Evolutionary conservation across 2,329 filamentous ascomycete genomes (phyloP).

Genomic region (Fusarium luffae): DNA sequence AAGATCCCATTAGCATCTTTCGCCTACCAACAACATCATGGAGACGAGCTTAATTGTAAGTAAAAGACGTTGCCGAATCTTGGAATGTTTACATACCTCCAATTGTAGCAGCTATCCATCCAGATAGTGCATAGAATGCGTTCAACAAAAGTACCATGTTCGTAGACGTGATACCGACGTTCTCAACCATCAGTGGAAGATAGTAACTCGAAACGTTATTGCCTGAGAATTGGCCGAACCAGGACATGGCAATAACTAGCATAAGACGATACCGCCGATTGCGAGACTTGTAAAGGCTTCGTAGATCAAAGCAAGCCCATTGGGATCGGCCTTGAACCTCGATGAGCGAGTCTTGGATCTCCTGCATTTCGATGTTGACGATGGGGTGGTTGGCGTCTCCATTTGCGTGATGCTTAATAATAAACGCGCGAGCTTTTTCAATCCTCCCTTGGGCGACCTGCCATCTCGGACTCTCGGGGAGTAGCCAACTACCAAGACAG

Average conservation of each 20-base stretch:
- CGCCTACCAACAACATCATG: constrained; percentile 10
- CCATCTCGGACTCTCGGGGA: constrained; percentile 73
- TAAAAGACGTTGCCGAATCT: too few species aligned
- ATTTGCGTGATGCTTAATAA: constrained; percentile 15
- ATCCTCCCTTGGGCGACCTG: constrained; percentile 3
- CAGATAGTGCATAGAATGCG: constrained; percentile 6
- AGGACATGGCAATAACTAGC: constrained; percentile 12
- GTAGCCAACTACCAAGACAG: constrained; percentile 53
- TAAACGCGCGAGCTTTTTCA: background rate
- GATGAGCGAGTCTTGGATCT: background rate
- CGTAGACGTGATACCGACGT: constrained; percentile 3
- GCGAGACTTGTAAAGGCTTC: constrained; percentile 1
- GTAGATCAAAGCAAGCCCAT: constrained; percentile 15
- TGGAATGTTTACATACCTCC: too few species aligned
- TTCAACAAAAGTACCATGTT: constrained; percentile 10
- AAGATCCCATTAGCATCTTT: constrained; percentile 19
- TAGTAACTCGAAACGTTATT: constrained; percentile 19
- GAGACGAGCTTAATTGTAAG: constrained; percentile 1
- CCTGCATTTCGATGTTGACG: constrained; percentile 9
- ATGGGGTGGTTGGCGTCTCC: constrained; percentile 3
- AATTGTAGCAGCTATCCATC: constrained; percentile 13
- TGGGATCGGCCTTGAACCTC: background rate
- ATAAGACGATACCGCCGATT: constrained; percentile 5
- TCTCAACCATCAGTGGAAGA: constrained; percentile 10
- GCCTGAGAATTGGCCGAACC: constrained; percentile 13